Conservation (phyloP, 2,329 filamentous ascomycete genomes). For the Colletotrichum sp. region DNA sequence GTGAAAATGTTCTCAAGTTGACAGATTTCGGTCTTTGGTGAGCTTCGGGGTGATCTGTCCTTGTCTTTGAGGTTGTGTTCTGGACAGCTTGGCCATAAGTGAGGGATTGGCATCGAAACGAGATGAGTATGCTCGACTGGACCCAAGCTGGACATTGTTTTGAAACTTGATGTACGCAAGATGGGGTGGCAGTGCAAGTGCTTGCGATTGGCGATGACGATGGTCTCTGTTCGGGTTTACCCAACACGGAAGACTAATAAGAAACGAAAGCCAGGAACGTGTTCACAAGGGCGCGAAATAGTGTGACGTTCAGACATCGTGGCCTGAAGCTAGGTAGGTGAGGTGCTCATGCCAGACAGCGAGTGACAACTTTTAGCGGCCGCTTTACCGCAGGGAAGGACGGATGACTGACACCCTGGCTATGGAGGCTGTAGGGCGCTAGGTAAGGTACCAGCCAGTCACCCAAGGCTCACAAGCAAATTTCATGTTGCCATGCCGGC, state of each 20-base stretch:
- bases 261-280: not conserved
- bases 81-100: not conserved
- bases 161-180: constrained; percentile 1
- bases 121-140: not conserved
- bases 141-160: not conserved
- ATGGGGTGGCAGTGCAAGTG: constrained; percentile 5
- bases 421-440: not conserved
- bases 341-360: not conserved
- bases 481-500: no score
- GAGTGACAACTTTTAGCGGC: not conserved
- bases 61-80: not conserved
- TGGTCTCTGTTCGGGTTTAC: not conserved
- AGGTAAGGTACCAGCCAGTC: not conserved
- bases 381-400: not conserved
- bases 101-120: constrained; percentile 8
- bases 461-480: no score
- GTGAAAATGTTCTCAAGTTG: not conserved
- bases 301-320: not conserved
- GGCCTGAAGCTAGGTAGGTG: not conserved
- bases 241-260: not conserved
- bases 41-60: constrained; percentile 2
- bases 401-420: not conserved
- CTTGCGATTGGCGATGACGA: not conserved
- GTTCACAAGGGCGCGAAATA: not conserved
- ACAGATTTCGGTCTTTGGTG: not conserved